Percentiles rank a stretch among this genome's conserved stretches.
Conservation (phyloP, 1,284 basidiomycete species). For the Cutaneotrichosporon sp. region DNA sequence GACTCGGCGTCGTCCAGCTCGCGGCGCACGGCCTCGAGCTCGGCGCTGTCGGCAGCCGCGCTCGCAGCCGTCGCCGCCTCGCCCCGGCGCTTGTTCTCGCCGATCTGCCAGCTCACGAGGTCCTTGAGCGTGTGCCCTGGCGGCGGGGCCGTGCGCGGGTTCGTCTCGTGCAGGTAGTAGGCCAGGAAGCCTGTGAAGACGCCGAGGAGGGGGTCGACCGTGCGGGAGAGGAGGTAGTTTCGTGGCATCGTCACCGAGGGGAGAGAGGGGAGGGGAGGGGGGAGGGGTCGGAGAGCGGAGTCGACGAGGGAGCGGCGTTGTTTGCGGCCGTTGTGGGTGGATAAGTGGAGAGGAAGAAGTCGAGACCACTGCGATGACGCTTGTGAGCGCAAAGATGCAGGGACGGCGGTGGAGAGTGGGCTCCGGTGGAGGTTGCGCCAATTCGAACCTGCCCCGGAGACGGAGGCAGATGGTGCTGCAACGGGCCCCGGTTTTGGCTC, state of each 20-base stretch:
- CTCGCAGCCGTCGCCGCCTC: slow-evolving; percentile 27
- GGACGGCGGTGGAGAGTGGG: neutral
- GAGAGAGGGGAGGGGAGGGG: too few relatives aligned
- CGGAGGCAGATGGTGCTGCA: neutral
- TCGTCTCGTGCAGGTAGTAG: slow-evolving; percentile 78
- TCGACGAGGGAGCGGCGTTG: neutral
- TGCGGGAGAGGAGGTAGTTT: slow-evolving; percentile 50
- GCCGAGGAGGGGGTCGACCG: slow-evolving; percentile 71
- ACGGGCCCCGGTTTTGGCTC: neutral
- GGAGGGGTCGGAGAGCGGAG: neutral
- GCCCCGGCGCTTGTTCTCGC: slow-evolving; percentile 34
- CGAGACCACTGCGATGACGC: too few relatives aligned
- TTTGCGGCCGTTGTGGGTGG: neutral
- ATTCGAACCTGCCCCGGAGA: neutral
- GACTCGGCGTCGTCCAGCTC: slow-evolving; percentile 38
- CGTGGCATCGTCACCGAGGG: slow-evolving; percentile 34
- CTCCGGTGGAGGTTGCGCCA: neutral
- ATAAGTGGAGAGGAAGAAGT: too few relatives aligned
- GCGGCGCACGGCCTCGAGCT: slow-evolving; percentile 45
- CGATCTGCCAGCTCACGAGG: slow-evolving; percentile 71
- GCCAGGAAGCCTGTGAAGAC: slow-evolving; percentile 77
- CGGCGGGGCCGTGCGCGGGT: slow-evolving; percentile 72
- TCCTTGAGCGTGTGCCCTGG: slow-evolving; percentile 65
- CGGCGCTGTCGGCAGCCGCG: slow-evolving; percentile 26
- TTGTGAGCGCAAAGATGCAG: neutral